Percentiles rank a stretch among this genome's conserved stretches.
Conservation (phyloP, 345 rosid genomes). For the Acer negundo region DNA sequence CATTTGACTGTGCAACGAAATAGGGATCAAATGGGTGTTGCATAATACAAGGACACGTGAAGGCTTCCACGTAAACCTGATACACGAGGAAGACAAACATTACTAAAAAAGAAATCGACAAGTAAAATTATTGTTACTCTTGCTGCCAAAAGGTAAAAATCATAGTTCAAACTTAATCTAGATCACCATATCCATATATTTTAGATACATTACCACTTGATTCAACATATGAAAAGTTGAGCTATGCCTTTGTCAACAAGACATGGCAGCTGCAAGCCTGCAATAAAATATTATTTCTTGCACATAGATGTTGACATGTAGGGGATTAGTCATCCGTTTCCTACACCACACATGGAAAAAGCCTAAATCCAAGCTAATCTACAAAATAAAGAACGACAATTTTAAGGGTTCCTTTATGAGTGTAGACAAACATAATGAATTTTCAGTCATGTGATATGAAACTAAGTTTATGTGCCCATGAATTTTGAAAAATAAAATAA, state of each 20-base stretch:
- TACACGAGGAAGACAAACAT: slow-evolving; percentile 10
- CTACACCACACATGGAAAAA: slow-evolving; percentile 2
- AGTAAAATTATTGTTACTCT: not conserved
- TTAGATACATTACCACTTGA: not conserved
- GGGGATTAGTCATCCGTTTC: slow-evolving; percentile 3
- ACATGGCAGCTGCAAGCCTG: slow-evolving; percentile 14
- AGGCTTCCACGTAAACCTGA: slow-evolving; percentile 88
- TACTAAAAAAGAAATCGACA: not conserved
- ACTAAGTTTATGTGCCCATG: not conserved
- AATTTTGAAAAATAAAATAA: not conserved
- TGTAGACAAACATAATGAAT: not conserved
- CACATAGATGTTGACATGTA: slow-evolving; percentile 1
- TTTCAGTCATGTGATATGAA: not conserved
- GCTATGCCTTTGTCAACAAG: slow-evolving; percentile 1
- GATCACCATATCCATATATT: not conserved
- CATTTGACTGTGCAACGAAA: slow-evolving; percentile 84
- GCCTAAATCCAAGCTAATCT: slow-evolving; percentile 4
- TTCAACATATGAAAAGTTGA: slow-evolving; percentile 4
- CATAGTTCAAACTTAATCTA: not conserved
- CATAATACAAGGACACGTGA: slow-evolving; percentile 74
- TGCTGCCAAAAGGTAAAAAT: not conserved
- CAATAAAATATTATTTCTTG: slow-evolving; percentile 11
- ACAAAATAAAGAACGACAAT: not conserved
- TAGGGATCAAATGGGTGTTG: slow-evolving; percentile 63
- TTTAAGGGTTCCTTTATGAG: not conserved